Conservation (phyloP, 176 grass and related monocot genomes). For the Rhynchospora pubera region DNA sequence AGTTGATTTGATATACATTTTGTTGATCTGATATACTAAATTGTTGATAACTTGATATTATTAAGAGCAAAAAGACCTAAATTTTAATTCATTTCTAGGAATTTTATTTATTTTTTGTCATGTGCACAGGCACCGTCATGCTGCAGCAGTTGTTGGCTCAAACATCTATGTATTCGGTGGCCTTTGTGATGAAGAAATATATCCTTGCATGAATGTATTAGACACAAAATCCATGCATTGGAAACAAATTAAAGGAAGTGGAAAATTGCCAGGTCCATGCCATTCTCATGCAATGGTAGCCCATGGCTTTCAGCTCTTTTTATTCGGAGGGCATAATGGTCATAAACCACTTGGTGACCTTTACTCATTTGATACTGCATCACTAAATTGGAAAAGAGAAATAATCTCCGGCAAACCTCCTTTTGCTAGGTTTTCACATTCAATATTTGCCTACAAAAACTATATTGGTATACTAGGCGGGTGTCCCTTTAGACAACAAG, state of each 20-base stretch:
- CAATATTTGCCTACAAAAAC: slow-evolving; percentile 68
- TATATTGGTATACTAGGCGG: slow-evolving; percentile 82
- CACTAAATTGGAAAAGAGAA: slow-evolving; percentile 62
- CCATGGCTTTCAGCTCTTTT: slow-evolving; percentile 43
- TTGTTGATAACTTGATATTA: neutral
- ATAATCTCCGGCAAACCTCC: slow-evolving; percentile 51
- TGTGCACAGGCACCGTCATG: slow-evolving; percentile 66
- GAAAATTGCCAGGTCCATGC: slow-evolving; percentile 67
- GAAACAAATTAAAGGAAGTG: slow-evolving; percentile 33
- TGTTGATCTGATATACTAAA: neutral
- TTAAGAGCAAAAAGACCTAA: neutral
- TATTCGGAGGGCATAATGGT: slow-evolving; percentile 96
- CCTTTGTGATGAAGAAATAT: slow-evolving; percentile 62
- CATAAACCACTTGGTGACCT: slow-evolving; percentile 54
- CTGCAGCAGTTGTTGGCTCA: slow-evolving; percentile 38
- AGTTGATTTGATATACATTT: too few relatives aligned
- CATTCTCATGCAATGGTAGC: slow-evolving; percentile 88
- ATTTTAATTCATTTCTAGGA: neutral
- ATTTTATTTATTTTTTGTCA: slow-evolving; percentile 20
- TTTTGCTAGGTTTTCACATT: slow-evolving; percentile 85
- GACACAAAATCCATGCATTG: slow-evolving; percentile 63
- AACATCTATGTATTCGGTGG: slow-evolving; percentile 89
- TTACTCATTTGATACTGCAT: slow-evolving; percentile 65
- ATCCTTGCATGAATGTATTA: slow-evolving; percentile 79
- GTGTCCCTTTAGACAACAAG: slow-evolving; percentile 62